phyloP scores from a whole-genome alignment of 768 basidiomycete genomes.

The Auricularia cornea region DNA sequence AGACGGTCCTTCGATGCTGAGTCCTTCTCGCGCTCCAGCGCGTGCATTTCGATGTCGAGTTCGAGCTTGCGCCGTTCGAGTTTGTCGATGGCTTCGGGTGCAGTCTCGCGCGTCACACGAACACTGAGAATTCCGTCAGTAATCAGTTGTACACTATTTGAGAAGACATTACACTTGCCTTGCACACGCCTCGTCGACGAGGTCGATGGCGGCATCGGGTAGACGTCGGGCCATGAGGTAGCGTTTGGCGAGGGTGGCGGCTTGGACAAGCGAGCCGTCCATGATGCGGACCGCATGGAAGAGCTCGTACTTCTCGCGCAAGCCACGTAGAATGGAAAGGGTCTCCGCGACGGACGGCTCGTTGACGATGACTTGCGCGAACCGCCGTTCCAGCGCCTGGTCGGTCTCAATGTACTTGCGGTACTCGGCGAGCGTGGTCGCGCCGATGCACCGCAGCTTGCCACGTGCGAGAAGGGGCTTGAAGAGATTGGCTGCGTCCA shows the following conservation, averaged over 20 bases:
- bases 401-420: constrained; percentile 90
- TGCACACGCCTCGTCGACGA: constrained; percentile 88
- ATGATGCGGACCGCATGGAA: constrained; percentile 85
- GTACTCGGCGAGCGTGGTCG: constrained; percentile 89
- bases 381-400: constrained; percentile 81
- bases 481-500: constrained; percentile 90
- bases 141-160: too few species aligned
- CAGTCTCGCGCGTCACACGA: constrained; percentile 88
- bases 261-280: constrained; percentile 80
- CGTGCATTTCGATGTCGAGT: constrained; percentile 91
- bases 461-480: constrained; percentile 88
- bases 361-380: constrained; percentile 87
- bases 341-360: constrained; percentile 86
- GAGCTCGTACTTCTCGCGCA: constrained; percentile 80
- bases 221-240: constrained; percentile 77
- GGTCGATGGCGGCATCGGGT: constrained; percentile 86
- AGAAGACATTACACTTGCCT: constrained; percentile 37
- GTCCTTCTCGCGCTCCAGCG: constrained; percentile 88
- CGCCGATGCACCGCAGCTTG: constrained; percentile 63
- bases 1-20: constrained; percentile 79
- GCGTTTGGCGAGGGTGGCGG: constrained; percentile 86
- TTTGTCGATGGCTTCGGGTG: constrained; percentile 88
- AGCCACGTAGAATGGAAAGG: constrained; percentile 88
- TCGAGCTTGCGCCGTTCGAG: constrained; percentile 86
- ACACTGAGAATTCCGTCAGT: too few species aligned